phyloP scores from a whole-genome alignment of 805 yeast species.

The Candida tibetensis region DNA sequence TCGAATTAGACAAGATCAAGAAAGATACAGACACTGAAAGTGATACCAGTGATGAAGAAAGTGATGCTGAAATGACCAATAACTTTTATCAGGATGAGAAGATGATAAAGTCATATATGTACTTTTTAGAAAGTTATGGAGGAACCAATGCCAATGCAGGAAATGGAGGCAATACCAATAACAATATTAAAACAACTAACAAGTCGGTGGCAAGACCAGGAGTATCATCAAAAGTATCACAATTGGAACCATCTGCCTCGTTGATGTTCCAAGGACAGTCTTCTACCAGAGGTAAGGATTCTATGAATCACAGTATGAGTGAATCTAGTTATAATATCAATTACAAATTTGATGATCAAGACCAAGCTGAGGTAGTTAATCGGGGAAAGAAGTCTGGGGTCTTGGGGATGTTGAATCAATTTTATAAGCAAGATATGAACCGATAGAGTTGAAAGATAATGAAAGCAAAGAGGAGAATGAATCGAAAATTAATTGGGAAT shows the following conservation, averaged over 20 bases:
- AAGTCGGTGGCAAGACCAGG: not conserved
- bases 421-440: slow-evolving; percentile 52
- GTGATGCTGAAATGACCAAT: slow-evolving; percentile 31
- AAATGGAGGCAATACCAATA: too few species aligned
- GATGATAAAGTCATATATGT: slow-evolving; percentile 87
- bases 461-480: too few species aligned
- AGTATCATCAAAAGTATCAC: not conserved
- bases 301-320: slow-evolving; percentile 12
- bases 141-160: slow-evolving; percentile 13
- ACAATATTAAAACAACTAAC: not conserved
- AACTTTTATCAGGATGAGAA: slow-evolving; percentile 66
- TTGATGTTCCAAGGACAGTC: slow-evolving; percentile 9
- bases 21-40: slow-evolving; percentile 11
- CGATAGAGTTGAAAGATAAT: slow-evolving; percentile 12
- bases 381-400: slow-evolving; percentile 51
- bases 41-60: slow-evolving; percentile 18
- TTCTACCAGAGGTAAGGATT: not conserved
- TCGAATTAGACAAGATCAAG: slow-evolving; percentile 17
- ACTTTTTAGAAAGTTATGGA: slow-evolving; percentile 81
- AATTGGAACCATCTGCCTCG: slow-evolving; percentile 16
- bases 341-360: slow-evolving; percentile 25
- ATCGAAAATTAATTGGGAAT: too few species aligned
- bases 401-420: slow-evolving; percentile 77
- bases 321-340: slow-evolving; percentile 30
- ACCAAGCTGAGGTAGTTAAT: slow-evolving; percentile 30